Evolutionary conservation across 768 basidiomycete genomes (phyloP).

Genomic region (Mycena haematopus): DNA sequence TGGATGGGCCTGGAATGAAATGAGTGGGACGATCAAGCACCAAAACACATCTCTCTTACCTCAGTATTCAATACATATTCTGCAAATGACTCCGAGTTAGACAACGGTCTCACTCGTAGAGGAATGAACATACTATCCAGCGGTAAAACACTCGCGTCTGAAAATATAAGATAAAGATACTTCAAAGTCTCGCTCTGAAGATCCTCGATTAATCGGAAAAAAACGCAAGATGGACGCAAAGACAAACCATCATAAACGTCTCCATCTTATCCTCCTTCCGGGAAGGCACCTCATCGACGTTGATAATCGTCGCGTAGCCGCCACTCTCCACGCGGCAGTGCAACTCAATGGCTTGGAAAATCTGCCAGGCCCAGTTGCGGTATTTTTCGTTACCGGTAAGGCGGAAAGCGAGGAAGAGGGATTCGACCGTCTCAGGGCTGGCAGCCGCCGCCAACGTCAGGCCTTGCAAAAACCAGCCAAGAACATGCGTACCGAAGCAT

Average conservation of each 20-base stretch:
- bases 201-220: not conserved
- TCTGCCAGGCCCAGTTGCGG: slow-evolving; percentile 84
- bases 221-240: not conserved
- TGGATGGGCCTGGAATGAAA: slow-evolving; percentile 27
- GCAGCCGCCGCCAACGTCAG: not conserved
- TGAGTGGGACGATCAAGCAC: slow-evolving; percentile 3
- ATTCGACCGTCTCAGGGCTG: slow-evolving; percentile 94
- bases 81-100: not conserved
- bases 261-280: slow-evolving; percentile 91
- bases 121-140: slow-evolving; percentile 63
- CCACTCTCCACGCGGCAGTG: slow-evolving; percentile 80
- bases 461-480: not conserved
- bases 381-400: slow-evolving; percentile 85
- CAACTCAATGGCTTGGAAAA: slow-evolving; percentile 88
- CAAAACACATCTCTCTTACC: slow-evolving; percentile 3
- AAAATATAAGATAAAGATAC: slow-evolving; percentile 89
- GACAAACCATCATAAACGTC: slow-evolving; percentile 85
- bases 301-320: slow-evolving; percentile 83
- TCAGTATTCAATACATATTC: slow-evolving; percentile 32
- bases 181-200: slow-evolving; percentile 86
- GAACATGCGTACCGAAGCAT: slow-evolving; percentile 71
- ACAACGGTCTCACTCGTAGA: not conserved
- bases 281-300: slow-evolving; percentile 80
- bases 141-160: slow-evolving; percentile 73
- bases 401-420: slow-evolving; percentile 90